These are phyloP conservation scores for Kwoniella europaea DNA, from an alignment of 768 basidiomycete species.

Conservation along the genomic window DNA sequence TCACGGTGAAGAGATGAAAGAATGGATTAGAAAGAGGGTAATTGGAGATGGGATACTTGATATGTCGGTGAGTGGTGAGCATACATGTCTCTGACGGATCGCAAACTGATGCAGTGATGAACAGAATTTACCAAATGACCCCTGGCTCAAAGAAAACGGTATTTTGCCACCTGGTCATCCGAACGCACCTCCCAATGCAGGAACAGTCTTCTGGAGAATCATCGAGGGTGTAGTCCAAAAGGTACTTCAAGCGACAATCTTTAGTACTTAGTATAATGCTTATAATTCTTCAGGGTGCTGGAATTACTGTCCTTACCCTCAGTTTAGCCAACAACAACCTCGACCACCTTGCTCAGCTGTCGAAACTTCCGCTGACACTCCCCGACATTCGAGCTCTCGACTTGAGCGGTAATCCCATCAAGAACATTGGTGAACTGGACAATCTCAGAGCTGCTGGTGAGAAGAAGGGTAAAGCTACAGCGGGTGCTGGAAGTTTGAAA, in stretches of 20 bases:
- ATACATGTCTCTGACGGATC: not conserved
- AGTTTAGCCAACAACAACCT: slow-evolving; percentile 83
- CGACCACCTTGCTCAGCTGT: slow-evolving; percentile 66
- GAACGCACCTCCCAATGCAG: slow-evolving; percentile 64
- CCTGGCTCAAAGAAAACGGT: slow-evolving; percentile 72
- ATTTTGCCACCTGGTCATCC: slow-evolving; percentile 72
- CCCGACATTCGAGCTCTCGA: slow-evolving; percentile 62
- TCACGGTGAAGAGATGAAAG: slow-evolving; percentile 40
- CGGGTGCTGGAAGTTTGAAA: slow-evolving; percentile 45
- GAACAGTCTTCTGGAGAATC: slow-evolving; percentile 80
- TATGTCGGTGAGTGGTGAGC: slow-evolving; percentile 40
- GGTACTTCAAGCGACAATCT: slow-evolving; percentile 18
- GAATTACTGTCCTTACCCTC: slow-evolving; percentile 64
- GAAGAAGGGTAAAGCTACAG: slow-evolving; percentile 54
- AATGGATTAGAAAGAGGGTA: slow-evolving; percentile 38
- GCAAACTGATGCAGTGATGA: not conserved
- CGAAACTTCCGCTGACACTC: slow-evolving; percentile 71
- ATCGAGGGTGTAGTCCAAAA: slow-evolving; percentile 43
- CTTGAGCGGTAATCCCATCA: slow-evolving; percentile 65
- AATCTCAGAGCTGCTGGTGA: slow-evolving; percentile 72
- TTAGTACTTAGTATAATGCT: not conserved
- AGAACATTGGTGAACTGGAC: slow-evolving; percentile 81
- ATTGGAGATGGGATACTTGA: slow-evolving; percentile 39
- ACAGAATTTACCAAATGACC: slow-evolving; percentile 71
- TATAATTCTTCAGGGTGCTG: slow-evolving; percentile 44